Evolutionary conservation across 1,284 basidiomycete genomes (phyloP).

Genomic region (Xanthoconium separans): DNA sequence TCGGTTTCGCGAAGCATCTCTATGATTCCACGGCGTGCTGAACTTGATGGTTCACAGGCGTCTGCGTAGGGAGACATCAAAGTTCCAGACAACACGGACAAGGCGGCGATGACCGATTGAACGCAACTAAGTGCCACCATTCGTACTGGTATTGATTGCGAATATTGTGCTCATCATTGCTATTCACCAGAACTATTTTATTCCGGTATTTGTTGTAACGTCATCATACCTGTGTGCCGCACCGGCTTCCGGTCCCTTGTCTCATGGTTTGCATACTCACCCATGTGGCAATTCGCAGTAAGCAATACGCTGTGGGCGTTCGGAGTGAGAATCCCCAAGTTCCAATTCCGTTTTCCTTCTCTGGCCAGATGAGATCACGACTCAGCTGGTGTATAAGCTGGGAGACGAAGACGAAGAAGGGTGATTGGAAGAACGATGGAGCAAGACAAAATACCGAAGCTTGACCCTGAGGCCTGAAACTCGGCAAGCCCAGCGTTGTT

Average conservation of each 20-base stretch:
- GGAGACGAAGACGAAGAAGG: slow-evolving; percentile 14
- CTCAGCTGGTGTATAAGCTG: slow-evolving; percentile 28
- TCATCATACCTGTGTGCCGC: slow-evolving; percentile 8
- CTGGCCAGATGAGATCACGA: slow-evolving; percentile 7
- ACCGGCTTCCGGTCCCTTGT: slow-evolving; percentile 12
- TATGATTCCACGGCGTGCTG: not conserved
- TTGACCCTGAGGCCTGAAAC: slow-evolving; percentile 11
- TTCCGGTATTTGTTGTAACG: slow-evolving; percentile 29
- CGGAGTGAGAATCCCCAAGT: slow-evolving; percentile 10
- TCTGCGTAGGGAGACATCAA: slow-evolving; percentile 71
- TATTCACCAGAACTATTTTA: slow-evolving; percentile 18
- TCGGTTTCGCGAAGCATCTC: not conserved
- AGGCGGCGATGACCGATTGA: slow-evolving; percentile 38
- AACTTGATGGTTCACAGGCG: slow-evolving; percentile 43
- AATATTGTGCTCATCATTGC: slow-evolving; percentile 2
- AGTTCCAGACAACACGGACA: slow-evolving; percentile 60
- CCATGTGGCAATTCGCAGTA: not conserved
- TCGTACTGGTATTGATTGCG: slow-evolving; percentile 5
- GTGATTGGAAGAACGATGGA: slow-evolving; percentile 5
- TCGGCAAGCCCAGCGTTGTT: slow-evolving; percentile 1
- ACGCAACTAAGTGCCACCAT: slow-evolving; percentile 2
- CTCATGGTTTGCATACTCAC: slow-evolving; percentile 10
- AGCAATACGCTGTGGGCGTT: not conserved
- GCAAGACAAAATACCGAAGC: slow-evolving; percentile 19
- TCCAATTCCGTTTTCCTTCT: slow-evolving; percentile 3